phyloP scores from a whole-genome alignment of 1,284 basidiomycete genomes.

The Cutaneotrichosporon sp. region DNA sequence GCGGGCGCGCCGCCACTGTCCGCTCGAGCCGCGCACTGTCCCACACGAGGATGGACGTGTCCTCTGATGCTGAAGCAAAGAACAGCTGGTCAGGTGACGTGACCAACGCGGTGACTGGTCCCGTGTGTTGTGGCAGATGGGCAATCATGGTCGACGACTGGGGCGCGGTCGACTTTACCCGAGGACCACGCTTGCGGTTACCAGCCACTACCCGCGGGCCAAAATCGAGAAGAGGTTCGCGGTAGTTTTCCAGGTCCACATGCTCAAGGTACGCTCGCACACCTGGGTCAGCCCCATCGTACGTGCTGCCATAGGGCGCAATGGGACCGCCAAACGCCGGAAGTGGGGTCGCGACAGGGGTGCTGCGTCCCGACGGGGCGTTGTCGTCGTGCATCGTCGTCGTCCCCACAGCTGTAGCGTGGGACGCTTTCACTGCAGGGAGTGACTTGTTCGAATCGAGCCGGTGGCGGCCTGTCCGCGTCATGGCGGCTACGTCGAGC shows the following conservation, averaged over 20 bases:
- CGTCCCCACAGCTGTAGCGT: slow-evolving; percentile 64
- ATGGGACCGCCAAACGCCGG: slow-evolving; percentile 9
- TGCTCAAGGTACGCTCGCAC: slow-evolving; percentile 80
- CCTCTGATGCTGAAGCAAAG: slow-evolving; percentile 83
- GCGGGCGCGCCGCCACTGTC: slow-evolving; percentile 54
- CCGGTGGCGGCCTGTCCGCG: slow-evolving; percentile 18
- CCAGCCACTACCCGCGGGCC: slow-evolving; percentile 75
- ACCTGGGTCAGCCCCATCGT: slow-evolving; percentile 76
- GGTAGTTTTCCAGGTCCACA: slow-evolving; percentile 75
- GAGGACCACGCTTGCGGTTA: slow-evolving; percentile 63
- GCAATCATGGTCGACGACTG: slow-evolving; percentile 72
- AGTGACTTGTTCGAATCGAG: slow-evolving; percentile 69
- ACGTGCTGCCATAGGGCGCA: slow-evolving; percentile 43
- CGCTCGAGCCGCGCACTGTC: slow-evolving; percentile 72
- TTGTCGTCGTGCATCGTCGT: slow-evolving; percentile 38
- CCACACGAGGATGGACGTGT: slow-evolving; percentile 78
- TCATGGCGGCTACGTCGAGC: slow-evolving; percentile 27
- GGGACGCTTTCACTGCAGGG: slow-evolving; percentile 73
- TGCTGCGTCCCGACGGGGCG: slow-evolving; percentile 39
- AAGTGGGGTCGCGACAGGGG: slow-evolving; percentile 15
- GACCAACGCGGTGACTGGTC: slow-evolving; percentile 70
- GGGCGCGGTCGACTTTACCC: slow-evolving; percentile 52
- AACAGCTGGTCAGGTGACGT: slow-evolving; percentile 92
- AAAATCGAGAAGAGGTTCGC: slow-evolving; percentile 79
- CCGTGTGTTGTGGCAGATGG: slow-evolving; percentile 78